These are phyloP conservation scores for Micractinium conductrix DNA, from an alignment of 139 green algal genomes.

Conservation along the genomic window DNA sequence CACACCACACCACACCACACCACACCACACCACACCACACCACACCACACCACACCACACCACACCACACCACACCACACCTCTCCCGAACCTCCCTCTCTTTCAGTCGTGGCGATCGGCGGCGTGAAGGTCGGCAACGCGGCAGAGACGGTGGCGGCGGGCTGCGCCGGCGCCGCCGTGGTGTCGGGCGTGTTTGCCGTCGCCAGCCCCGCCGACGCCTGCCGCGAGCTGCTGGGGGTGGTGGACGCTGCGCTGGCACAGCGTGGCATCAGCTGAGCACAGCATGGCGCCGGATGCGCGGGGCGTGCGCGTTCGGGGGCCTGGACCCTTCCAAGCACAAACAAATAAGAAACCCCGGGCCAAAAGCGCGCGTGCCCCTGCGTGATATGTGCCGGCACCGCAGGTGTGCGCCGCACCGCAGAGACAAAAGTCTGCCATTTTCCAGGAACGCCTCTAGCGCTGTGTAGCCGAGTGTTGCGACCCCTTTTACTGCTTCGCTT, in stretches of 20 bases:
- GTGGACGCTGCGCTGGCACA: conserved; percentile 13
- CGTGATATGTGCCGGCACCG: background rate
- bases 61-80: too few relatives aligned
- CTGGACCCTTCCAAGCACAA: background rate
- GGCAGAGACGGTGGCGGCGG: conserved; percentile 47
- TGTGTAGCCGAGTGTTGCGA: background rate
- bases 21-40: too few relatives aligned
- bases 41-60: too few relatives aligned
- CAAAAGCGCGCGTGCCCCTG: too few relatives aligned
- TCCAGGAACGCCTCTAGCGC: background rate
- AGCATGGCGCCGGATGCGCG: background rate
- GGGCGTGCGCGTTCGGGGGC: background rate
- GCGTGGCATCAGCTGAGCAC: background rate
- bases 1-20: too few relatives aligned
- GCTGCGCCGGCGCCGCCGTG: conserved; percentile 77
- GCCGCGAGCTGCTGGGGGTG: background rate
- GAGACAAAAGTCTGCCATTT: background rate
- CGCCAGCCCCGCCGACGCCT: background rate
- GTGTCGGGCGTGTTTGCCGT: conserved; percentile 81
- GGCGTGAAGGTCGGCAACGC: conserved; percentile 77
- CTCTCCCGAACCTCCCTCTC: background rate
- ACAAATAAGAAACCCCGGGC: background rate
- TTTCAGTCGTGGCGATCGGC: conserved; percentile 89
- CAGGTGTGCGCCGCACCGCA: too few relatives aligned
- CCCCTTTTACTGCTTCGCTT: background rate